These are phyloP conservation scores for Endocarpon pusillum DNA, from an alignment of 495 filamentous ascomycete genomes.

Conservation along the genomic window DNA sequence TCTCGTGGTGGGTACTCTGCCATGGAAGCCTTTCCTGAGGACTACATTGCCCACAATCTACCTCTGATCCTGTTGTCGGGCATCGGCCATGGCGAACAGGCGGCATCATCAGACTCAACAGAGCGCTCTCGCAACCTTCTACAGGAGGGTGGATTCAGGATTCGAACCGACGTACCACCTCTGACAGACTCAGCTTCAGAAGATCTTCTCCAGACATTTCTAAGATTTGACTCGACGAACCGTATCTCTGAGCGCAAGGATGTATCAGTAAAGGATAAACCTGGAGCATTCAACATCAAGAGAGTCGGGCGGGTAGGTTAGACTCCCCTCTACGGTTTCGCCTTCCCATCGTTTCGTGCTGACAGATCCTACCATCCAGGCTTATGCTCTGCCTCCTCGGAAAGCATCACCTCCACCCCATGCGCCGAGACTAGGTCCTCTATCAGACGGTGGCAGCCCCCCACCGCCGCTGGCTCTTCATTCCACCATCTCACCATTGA, in stretches of 20 bases:
- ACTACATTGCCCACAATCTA: conserved; percentile 66
- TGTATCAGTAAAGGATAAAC: no score
- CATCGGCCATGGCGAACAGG: conserved; percentile 28
- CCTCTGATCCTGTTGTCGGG: conserved; percentile 69
- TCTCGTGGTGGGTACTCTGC: no score
- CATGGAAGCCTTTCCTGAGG: conserved; percentile 79
- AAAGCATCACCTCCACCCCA: conserved; percentile 42
- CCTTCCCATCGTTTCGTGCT: conserved; percentile 9
- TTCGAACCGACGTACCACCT: conserved; percentile 49
- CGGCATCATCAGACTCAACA: conserved; percentile 7
- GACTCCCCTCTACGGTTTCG: not conserved
- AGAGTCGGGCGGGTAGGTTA: conserved; percentile 60
- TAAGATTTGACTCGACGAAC: conserved; percentile 44
- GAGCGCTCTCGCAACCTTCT: conserved; percentile 29
- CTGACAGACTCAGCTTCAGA: conserved; percentile 47
- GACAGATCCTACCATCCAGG: conserved; percentile 25
- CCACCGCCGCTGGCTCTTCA: conserved; percentile 41
- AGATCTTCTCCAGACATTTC: conserved; percentile 49
- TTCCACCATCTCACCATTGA: conserved; percentile 76
- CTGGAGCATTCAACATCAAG: conserved; percentile 41
- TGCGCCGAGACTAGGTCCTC: conserved; percentile 30
- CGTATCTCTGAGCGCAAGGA: conserved; percentile 49
- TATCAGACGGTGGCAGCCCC: conserved; percentile 27
- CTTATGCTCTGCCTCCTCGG: conserved; percentile 40
- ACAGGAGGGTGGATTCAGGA: conserved; percentile 37